Conservation (phyloP, 2,329 filamentous ascomycete genomes). For the Fusarium acutatum region DNA sequence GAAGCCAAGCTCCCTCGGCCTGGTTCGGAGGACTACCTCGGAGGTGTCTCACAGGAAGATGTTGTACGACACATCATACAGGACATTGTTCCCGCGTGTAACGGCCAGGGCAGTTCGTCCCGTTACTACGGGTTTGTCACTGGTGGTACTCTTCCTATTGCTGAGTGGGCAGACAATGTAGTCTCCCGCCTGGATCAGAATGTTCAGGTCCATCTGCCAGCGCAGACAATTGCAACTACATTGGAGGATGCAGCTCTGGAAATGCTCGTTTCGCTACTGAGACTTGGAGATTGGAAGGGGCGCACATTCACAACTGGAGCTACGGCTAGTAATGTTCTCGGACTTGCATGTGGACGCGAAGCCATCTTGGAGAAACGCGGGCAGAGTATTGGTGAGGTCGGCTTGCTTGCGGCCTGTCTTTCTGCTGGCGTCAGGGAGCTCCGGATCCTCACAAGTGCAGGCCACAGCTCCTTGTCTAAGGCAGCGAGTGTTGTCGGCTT, state of each 20-base stretch:
- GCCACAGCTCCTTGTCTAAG: constrained; percentile 86
- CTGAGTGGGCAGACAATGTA: constrained; percentile 84
- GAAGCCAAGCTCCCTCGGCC: constrained; percentile 51
- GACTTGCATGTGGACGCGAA: constrained; percentile 73
- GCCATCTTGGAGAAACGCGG: constrained; percentile 57
- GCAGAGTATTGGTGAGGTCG: constrained; percentile 70
- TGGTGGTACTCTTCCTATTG: constrained; percentile 80
- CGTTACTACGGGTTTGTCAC: constrained; percentile 92
- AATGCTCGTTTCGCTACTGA: constrained; percentile 74
- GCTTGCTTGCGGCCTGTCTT: constrained; percentile 72
- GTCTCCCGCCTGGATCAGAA: constrained; percentile 85
- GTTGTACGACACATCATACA: constrained; percentile 53
- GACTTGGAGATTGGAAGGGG: constrained; percentile 67
- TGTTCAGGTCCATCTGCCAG: constrained; percentile 80
- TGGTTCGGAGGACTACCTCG: constrained; percentile 44
- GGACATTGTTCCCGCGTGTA: constrained; percentile 68
- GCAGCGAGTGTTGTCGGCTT: constrained; percentile 84
- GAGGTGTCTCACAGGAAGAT: constrained; percentile 42
- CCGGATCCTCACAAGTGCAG: constrained; percentile 81
- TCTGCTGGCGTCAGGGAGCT: constrained; percentile 71
- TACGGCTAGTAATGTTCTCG: constrained; percentile 84
- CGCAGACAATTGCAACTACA: constrained; percentile 77
- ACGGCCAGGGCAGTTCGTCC: constrained; percentile 68
- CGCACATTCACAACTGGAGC: constrained; percentile 67
- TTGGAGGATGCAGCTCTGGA: constrained; percentile 78